A percentile compares a stretch with the other conserved stretches of the same genome.
These are phyloP conservation scores for Candida neerlandica DNA, from an alignment of 1,139 yeast species.

Conservation along the genomic window DNA sequence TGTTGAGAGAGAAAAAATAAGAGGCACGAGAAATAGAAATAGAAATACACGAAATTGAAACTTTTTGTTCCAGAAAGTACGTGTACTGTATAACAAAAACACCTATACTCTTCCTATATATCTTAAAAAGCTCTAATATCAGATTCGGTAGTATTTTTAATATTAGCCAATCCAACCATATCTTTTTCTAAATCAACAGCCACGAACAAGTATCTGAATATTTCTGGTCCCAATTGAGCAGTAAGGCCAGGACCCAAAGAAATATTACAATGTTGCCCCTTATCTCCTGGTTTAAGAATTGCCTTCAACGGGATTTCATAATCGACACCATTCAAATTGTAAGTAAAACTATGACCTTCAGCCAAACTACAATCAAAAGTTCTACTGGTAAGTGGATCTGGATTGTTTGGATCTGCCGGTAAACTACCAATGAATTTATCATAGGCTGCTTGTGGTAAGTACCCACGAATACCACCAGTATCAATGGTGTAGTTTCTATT, in stretches of 20 bases:
- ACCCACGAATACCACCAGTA: conserved; percentile 5
- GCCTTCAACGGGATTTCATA: conserved; percentile 8
- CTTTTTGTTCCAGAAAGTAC: not conserved
- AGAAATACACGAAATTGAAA: not conserved
- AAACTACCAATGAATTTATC: conserved; percentile 7
- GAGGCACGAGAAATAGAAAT: not conserved
- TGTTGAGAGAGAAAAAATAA: not conserved
- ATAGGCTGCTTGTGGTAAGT: conserved; percentile 3
- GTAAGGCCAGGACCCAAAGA: not conserved
- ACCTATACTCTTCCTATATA: no score
- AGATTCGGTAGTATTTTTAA: conserved; percentile 7
- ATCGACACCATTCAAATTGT: conserved; percentile 6
- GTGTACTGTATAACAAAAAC: not conserved
- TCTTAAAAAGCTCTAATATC: conserved; percentile 3
- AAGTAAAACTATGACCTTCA: conserved; percentile 8
- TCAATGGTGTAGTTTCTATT: not conserved
- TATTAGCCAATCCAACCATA: conserved; percentile 4
- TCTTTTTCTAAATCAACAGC: conserved; percentile 1
- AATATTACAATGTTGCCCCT: not conserved
- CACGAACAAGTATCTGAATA: conserved; percentile 9
- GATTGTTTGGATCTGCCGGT: conserved; percentile 7
- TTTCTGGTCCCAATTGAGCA: conserved; percentile 5
- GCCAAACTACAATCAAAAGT: not conserved
- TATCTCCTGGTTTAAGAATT: not conserved
- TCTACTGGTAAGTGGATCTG: not conserved